These are phyloP conservation scores for Anisodus tanguticus DNA, from an alignment of 257 asterid genomes.

Conservation along the genomic window DNA sequence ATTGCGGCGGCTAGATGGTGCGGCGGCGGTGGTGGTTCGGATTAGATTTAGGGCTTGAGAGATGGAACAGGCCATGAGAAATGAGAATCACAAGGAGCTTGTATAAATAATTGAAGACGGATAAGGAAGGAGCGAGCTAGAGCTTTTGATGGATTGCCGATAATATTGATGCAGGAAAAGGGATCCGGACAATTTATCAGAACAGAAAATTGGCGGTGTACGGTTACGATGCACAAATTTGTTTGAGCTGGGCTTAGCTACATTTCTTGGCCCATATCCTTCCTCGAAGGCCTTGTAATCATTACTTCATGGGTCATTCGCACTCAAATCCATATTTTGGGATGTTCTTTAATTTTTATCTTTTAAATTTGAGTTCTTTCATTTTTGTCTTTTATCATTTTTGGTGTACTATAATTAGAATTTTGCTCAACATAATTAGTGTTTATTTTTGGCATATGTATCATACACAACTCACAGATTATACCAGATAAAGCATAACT, in stretches of 20 bases:
- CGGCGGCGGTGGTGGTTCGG: neutral
- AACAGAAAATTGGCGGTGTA: neutral
- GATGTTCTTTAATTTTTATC: too few relatives aligned
- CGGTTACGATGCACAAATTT: neutral
- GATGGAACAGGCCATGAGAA: constrained; percentile 40
- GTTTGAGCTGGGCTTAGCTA: neutral
- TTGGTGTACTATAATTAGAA: too few relatives aligned
- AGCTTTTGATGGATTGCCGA: neutral
- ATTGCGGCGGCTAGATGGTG: neutral
- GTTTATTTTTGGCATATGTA: too few relatives aligned
- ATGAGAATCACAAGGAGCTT: neutral
- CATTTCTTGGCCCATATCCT: neutral
- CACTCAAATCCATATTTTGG: too few relatives aligned
- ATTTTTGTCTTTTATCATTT: too few relatives aligned
- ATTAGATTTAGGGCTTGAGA: constrained; percentile 54
- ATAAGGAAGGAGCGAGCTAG: neutral
- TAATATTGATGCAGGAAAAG: neutral
- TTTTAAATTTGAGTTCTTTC: too few relatives aligned
- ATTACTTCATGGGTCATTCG: neutral
- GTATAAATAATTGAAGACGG: neutral
- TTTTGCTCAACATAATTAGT: too few relatives aligned
- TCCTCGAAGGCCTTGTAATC: neutral
- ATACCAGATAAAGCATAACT: too few relatives aligned
- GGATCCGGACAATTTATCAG: neutral
- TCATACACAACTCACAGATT: too few relatives aligned